Percentiles rank a stretch among this genome's conserved stretches.
Evolutionary conservation across 345 rosid genomes (phyloP).

Genomic region (Camelina laxa): DNA sequence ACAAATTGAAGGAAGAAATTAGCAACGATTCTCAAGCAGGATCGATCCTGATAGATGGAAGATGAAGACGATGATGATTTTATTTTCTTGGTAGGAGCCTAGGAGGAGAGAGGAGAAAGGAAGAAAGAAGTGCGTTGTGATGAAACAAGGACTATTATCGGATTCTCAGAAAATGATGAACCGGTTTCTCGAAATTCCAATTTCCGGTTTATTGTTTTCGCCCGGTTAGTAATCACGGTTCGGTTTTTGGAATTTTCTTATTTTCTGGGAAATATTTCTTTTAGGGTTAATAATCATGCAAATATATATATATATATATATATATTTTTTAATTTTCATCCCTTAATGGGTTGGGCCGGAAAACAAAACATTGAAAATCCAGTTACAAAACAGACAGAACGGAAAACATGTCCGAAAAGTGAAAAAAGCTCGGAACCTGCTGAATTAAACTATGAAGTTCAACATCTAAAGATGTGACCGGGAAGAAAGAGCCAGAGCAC

Average conservation of each 20-base stretch:
- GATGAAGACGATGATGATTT: neutral
- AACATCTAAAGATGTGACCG: too few species aligned
- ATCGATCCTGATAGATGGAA: constrained; percentile 27
- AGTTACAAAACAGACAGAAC: too few species aligned
- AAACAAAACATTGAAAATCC: too few species aligned
- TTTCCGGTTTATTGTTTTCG: neutral
- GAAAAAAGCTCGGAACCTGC: too few species aligned
- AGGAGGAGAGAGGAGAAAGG: constrained; percentile 43
- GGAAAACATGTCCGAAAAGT: too few species aligned
- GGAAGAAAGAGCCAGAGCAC: too few species aligned
- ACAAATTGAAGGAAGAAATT: neutral
- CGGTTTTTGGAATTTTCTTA: neutral
- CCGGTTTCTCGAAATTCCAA: constrained; percentile 14
- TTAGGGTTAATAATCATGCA: too few species aligned
- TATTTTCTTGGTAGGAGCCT: constrained; percentile 32
- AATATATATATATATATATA: too few species aligned
- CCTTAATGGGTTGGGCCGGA: too few species aligned
- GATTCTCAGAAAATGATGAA: neutral
- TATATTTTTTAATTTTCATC: too few species aligned
- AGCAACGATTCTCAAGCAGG: neutral
- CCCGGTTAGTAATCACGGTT: neutral
- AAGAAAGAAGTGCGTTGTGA: constrained; percentile 11
- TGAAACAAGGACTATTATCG: neutral
- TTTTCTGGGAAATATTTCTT: too few species aligned
- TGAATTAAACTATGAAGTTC: too few species aligned